Evolutionary conservation across 129 eudicot species (phyloP), one percentile per base, ranked within the genome.

Genomic region (Tagetes erecta): DNA sequence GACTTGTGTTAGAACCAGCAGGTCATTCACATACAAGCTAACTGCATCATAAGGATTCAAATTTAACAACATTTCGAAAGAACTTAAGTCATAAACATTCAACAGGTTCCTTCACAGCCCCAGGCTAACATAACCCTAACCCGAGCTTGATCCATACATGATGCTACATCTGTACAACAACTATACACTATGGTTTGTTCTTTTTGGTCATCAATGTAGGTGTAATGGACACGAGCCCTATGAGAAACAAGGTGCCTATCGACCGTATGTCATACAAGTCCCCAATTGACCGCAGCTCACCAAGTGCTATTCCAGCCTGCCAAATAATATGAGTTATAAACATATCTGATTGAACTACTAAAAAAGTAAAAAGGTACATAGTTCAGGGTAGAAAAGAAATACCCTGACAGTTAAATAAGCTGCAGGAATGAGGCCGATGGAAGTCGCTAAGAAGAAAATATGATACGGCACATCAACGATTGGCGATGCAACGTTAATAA

Each of bases 281-380:
- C 33, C 96, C 97, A 49, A 90, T 53, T 1, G 98, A 90, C 5
- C 87, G 88, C 77, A 94, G 82, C 47, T 94, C 97, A 67, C 97
- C 93, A 46, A 94, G 96, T 59, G 98, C 91, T 70, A 94, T 86
- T 83, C 98, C 98, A 66, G 98, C 98, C 97, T 90, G 83, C n/a
- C 30, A 58, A 37, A 38, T 36, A 36, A 62, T 4, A 37, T 62
- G 67, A 35, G 4, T 9, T 4, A 36, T 62, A 59, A 59, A 59
- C 7, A 34, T 57, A 30, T 1, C 31, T 57, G 27, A 20, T 20
- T 20, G 27, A 20, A 20, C 27, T 20, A 20, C 27, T 20, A 20
- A 20, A 35, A 59, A 1, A 1, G 3, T 20, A 20, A 20, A 35
- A 59, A 1, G 3, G 3, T 13, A 11, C 9, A 35, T 7, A 35